These are phyloP conservation scores for Tephrocybe sp. DNA, from an alignment of 768 basidiomycete genomes.

Conservation along the genomic window DNA sequence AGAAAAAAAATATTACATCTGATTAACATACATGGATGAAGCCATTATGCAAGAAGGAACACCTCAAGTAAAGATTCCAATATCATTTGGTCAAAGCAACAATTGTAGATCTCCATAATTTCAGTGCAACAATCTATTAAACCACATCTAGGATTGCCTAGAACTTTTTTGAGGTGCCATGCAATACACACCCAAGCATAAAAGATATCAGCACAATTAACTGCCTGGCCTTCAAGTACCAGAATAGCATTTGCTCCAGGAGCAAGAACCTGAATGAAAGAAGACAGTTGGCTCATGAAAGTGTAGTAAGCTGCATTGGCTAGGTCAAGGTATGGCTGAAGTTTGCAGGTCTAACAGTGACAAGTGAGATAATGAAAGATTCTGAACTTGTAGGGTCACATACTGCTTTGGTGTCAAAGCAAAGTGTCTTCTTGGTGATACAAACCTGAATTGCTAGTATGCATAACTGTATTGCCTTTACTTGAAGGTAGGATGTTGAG, in stretches of 20 bases:
- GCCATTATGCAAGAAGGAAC: constrained; percentile 28
- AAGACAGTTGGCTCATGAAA: background rate
- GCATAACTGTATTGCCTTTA: constrained; percentile 19
- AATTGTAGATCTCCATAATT: constrained; percentile 26
- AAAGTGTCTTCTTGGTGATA: constrained; percentile 12
- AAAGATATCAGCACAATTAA: constrained; percentile 28
- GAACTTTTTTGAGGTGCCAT: constrained; percentile 21
- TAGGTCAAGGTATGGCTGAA: constrained; percentile 20
- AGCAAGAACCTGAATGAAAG: too few relatives aligned
- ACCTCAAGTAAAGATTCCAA: constrained; percentile 24
- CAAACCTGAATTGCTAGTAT: constrained; percentile 22
- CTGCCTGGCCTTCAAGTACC: too few relatives aligned
- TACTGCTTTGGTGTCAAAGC: constrained; percentile 24
- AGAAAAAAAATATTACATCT: background rate
- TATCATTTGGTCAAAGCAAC: constrained; percentile 30
- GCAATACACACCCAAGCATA: constrained; percentile 31
- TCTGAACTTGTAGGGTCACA: constrained; percentile 6
- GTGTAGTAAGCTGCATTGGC: constrained; percentile 1
- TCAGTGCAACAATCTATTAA: background rate
- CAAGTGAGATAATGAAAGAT: too few relatives aligned
- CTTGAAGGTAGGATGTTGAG: too few relatives aligned
- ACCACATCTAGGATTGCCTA: constrained; percentile 13
- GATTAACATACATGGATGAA: constrained; percentile 23
- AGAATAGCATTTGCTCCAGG: too few relatives aligned
- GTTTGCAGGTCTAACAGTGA: too few relatives aligned